Evolutionary conservation across 2,329 filamentous ascomycete species (phyloP).

Genomic region (Exophiala phaeomuriformis): DNA sequence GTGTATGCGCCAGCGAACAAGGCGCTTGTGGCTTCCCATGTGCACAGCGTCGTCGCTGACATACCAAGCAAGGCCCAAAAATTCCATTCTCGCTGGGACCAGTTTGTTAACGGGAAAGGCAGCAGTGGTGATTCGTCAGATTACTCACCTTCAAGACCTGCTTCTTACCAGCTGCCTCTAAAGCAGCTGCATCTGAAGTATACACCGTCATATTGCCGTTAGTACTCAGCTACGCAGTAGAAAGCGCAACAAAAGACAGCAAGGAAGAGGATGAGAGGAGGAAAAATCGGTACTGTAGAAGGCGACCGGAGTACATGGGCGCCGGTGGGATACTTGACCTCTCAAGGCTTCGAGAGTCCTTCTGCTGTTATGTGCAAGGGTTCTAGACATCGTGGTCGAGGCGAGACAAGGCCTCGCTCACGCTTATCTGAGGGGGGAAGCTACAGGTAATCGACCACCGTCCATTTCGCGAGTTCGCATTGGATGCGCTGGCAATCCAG

Average conservation of each 20-base stretch:
- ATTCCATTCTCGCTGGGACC: slow-evolving; percentile 20
- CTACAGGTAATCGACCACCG: background rate
- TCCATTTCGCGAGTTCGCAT: background rate
- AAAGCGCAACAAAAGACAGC: background rate
- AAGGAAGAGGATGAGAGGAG: background rate
- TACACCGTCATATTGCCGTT: slow-evolving; percentile 13
- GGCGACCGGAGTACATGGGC: background rate
- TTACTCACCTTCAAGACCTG: slow-evolving; percentile 17
- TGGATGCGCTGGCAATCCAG: slow-evolving; percentile 1
- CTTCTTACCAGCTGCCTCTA: slow-evolving; percentile 21
- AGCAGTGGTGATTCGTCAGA: background rate
- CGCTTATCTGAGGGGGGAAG: slow-evolving; percentile 9
- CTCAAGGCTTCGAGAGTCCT: slow-evolving; percentile 1
- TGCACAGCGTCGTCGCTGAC: slow-evolving; percentile 26
- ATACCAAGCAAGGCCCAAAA: slow-evolving; percentile 20
- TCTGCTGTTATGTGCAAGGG: slow-evolving; percentile 2
- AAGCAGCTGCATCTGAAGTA: slow-evolving; percentile 18
- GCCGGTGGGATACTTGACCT: slow-evolving; percentile 1
- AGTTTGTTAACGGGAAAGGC: slow-evolving; percentile 1
- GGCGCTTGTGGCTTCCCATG: slow-evolving; percentile 24
- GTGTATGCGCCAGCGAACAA: slow-evolving; percentile 22
- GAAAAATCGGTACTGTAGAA: background rate
- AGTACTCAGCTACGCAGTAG: background rate
- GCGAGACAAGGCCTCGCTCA: slow-evolving; percentile 10
- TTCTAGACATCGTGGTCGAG: slow-evolving; percentile 5